phyloP scores from a whole-genome alignment of 2,329 filamentous ascomycete genomes.

The Diaporthe ampelina region DNA sequence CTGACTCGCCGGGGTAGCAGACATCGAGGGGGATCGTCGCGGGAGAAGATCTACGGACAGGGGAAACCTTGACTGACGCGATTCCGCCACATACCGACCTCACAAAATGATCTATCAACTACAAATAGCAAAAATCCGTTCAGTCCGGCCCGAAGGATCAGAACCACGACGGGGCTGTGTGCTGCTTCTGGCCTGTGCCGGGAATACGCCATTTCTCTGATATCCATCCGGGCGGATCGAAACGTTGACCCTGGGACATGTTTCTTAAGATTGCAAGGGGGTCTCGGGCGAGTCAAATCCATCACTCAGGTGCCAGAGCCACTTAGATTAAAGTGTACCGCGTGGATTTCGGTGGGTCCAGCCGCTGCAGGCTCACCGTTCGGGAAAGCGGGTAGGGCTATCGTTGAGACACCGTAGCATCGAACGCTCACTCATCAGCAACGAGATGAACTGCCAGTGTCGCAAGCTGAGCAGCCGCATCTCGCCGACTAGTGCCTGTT shows the following conservation, averaged over 20 bases:
- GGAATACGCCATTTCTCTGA: neutral
- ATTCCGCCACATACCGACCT: neutral
- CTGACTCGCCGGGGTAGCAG: conserved; percentile 14
- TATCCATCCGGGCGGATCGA: conserved; percentile 5
- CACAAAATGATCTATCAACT: neutral
- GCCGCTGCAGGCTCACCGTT: conserved; percentile 16
- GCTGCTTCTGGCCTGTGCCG: neutral
- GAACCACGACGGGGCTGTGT: neutral
- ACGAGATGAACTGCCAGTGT: neutral
- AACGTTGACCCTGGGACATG: neutral
- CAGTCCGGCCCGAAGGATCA: neutral
- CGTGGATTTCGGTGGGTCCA: neutral
- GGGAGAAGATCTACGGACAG: neutral
- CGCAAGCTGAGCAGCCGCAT: neutral
- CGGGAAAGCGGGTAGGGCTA: neutral
- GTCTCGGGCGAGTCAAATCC: conserved; percentile 4
- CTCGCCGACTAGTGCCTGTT: neutral
- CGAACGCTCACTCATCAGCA: neutral
- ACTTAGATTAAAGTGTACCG: conserved; percentile 11
- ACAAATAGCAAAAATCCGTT: too few species aligned
- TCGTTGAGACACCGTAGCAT: neutral
- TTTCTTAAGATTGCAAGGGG: conserved; percentile 30
- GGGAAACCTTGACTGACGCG: neutral
- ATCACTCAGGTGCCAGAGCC: neutral
- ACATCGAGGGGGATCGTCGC: conserved; percentile 14